phyloP scores from a whole-genome alignment of 495 filamentous ascomycete species.

The Gamarada debralockiae region DNA sequence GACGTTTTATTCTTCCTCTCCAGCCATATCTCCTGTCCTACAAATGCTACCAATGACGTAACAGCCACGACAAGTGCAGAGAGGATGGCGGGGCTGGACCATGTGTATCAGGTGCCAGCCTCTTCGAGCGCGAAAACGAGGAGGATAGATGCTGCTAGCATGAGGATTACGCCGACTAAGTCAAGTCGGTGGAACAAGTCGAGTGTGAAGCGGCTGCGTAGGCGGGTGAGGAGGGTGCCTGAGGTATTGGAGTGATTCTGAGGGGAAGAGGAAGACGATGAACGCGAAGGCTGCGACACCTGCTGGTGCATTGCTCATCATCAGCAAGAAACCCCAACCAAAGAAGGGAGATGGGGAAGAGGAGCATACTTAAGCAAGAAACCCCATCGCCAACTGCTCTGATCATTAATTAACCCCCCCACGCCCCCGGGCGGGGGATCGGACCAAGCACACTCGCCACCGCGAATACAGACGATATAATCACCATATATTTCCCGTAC shows the following conservation, averaged over 20 bases:
- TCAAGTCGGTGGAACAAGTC: constrained; percentile 44
- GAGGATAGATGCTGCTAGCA: constrained; percentile 49
- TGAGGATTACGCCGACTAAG: constrained; percentile 49
- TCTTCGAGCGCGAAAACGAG: constrained; percentile 57
- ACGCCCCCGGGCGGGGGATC: too few species aligned
- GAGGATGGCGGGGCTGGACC: constrained; percentile 40
- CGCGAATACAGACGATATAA: constrained; percentile 27
- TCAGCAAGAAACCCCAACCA: constrained; percentile 1
- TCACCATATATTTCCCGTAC: constrained; percentile 30
- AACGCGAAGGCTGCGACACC: constrained; percentile 24
- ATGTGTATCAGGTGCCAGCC: constrained; percentile 41
- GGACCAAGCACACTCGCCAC: constrained; percentile 38
- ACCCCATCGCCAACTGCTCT: constrained; percentile 35
- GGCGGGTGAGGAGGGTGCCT: background rate
- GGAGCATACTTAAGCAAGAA: constrained; percentile 34
- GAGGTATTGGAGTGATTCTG: background rate
- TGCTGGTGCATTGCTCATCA: constrained; percentile 26
- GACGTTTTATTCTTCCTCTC: constrained; percentile 32
- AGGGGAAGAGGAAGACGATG: constrained; percentile 8
- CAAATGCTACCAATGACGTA: constrained; percentile 38
- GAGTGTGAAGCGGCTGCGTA: background rate
- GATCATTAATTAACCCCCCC: constrained; percentile 39
- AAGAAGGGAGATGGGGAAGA: background rate
- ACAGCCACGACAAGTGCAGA: constrained; percentile 35
- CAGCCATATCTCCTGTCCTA: constrained; percentile 40